phyloP scores from a whole-genome alignment of 1,284 basidiomycete species.

The Irpex sp. region DNA sequence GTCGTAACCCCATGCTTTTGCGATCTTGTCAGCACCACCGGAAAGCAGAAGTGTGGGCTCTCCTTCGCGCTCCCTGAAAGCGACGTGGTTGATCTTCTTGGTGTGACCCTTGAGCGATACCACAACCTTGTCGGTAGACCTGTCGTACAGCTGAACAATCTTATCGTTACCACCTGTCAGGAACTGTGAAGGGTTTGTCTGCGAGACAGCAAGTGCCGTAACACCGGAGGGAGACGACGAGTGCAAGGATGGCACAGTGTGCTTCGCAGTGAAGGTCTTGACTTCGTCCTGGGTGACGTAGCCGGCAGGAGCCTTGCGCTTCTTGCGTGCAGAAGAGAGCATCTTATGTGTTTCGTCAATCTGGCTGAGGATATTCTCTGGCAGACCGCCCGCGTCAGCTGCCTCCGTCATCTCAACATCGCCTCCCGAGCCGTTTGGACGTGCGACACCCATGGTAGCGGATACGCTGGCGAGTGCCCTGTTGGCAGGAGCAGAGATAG shows the following conservation, averaged over 20 bases:
- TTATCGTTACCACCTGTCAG: conserved; percentile 97
- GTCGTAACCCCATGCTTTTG: conserved; percentile 86
- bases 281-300: conserved; percentile 72
- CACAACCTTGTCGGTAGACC: conserved; percentile 80
- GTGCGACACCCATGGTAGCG: conserved; percentile 75
- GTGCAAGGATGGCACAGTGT: conserved; percentile 86
- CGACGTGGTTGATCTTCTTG: conserved; percentile 87
- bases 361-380: conserved; percentile 65
- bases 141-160: conserved; percentile 92
- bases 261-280: conserved; percentile 69
- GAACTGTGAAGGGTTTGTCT: conserved; percentile 60
- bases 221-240: conserved; percentile 90
- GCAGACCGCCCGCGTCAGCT: conserved; percentile 54
- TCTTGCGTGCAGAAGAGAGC: conserved; percentile 86
- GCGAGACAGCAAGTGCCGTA: conserved; percentile 79
- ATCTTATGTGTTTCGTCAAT: conserved; percentile 80
- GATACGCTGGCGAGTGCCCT: conserved; percentile 90
- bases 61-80: conserved; percentile 73
- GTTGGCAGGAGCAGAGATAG: conserved; percentile 4
- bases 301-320: conserved; percentile 85
- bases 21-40: conserved; percentile 89
- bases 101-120: conserved; percentile 93
- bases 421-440: conserved; percentile 38
- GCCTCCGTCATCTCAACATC: conserved; percentile 84
- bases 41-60: conserved; percentile 74